phyloP scores from a whole-genome alignment of 805 yeast genomes.

The Metschnikowia cubensis region DNA sequence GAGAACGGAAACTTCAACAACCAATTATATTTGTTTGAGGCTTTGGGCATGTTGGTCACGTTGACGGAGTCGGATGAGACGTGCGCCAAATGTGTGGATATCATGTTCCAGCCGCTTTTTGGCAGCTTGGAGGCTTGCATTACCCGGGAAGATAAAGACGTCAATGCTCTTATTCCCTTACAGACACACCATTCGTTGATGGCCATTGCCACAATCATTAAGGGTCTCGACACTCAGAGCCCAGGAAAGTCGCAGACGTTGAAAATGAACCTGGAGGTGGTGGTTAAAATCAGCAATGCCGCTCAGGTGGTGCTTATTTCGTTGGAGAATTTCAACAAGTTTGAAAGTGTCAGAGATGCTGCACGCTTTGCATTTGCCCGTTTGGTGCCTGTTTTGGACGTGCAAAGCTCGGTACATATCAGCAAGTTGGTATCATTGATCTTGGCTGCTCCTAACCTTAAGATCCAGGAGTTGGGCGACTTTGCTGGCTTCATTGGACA shows the following conservation, averaged over 20 bases:
- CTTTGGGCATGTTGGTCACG: constrained; percentile 73
- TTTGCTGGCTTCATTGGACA: constrained; percentile 86
- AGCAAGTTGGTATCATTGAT: constrained; percentile 66
- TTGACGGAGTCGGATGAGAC: constrained; percentile 23
- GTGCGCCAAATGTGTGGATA: constrained; percentile 51
- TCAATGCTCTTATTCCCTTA: constrained; percentile 44
- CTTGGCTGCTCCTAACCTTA: constrained; percentile 52
- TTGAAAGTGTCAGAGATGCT: constrained; percentile 75
- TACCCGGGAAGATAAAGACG: constrained; percentile 30
- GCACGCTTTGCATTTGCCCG: constrained; percentile 85
- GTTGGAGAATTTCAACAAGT: constrained; percentile 65
- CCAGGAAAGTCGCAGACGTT: constrained; percentile 24
- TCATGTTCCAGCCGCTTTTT: constrained; percentile 72
- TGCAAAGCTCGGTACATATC: constrained; percentile 43
- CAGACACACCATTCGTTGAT: constrained; percentile 84
- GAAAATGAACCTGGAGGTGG: constrained; percentile 33
- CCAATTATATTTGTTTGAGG: constrained; percentile 81
- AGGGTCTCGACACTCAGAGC: constrained; percentile 67
- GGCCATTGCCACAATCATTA: constrained; percentile 85
- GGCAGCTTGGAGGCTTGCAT: constrained; percentile 65
- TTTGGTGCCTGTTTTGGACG: constrained; percentile 68
- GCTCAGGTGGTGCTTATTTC: constrained; percentile 83
- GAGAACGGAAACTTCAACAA: constrained; percentile 60
- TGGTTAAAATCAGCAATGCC: constrained; percentile 51
- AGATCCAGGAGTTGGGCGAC: constrained; percentile 66